A percentile compares a stretch with the other conserved stretches of the same genome.
Conservation (phyloP, 371 early-diverging fungal genomes). For the Gilbertella persicaria region DNA sequence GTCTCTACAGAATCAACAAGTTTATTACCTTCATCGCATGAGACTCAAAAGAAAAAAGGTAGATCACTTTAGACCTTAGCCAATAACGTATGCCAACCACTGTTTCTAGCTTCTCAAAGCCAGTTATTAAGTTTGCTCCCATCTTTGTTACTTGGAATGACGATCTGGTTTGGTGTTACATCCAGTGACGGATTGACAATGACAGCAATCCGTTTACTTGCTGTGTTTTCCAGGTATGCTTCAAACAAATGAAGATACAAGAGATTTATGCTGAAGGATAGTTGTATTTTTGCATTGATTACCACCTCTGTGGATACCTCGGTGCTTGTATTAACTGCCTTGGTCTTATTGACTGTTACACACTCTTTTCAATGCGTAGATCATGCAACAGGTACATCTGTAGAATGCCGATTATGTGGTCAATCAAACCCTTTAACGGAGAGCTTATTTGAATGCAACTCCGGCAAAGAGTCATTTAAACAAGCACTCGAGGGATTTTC, state of each 20-base stretch:
- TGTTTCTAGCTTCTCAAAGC: too few relatives aligned
- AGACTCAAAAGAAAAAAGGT: too few relatives aligned
- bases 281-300: constrained; percentile 63
- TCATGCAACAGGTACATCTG: constrained; percentile 41
- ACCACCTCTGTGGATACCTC: constrained; percentile 61
- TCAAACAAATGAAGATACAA: too few relatives aligned
- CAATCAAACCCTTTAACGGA: constrained; percentile 30
- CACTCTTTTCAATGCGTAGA: constrained; percentile 61
- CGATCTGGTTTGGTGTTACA: constrained; percentile 44
- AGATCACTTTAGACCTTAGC: too few relatives aligned
- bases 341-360: constrained; percentile 55
- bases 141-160: constrained; percentile 29
- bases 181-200: constrained; percentile 41
- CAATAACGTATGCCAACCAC: too few relatives aligned
- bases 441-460: constrained; percentile 50
- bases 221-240: constrained; percentile 51
- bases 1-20: too few relatives aligned
- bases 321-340: constrained; percentile 51
- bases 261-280: constrained; percentile 9
- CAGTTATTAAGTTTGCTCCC: too few relatives aligned
- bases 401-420: constrained; percentile 61
- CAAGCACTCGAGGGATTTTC: constrained; percentile 62
- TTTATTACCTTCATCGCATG: too few relatives aligned
- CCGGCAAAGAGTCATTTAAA: constrained; percentile 56
- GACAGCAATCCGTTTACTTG: constrained; percentile 44